Conservation (phyloP, 768 basidiomycete genomes). For the Coprinopsis sp. region DNA sequence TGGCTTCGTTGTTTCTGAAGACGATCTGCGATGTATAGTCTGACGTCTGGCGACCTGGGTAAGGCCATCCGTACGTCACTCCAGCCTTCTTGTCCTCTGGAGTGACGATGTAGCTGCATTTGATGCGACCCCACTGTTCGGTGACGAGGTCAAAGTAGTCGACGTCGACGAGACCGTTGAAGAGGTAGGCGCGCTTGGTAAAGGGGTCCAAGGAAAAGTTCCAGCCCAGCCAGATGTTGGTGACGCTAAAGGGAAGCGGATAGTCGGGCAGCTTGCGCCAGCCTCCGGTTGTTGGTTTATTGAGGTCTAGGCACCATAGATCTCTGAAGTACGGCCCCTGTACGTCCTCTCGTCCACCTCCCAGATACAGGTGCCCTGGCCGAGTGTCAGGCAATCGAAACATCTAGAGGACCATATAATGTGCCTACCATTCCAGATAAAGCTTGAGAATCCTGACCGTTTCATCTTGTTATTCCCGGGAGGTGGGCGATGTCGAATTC, state of each 20-base stretch:
- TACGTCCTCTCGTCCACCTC: conserved; percentile 22
- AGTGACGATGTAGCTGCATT: conserved; percentile 19
- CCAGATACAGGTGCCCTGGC: conserved; percentile 25
- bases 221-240: conserved; percentile 19
- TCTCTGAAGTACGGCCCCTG: conserved; percentile 24
- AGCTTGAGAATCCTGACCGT: conserved; percentile 19
- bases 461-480: conserved; percentile 9
- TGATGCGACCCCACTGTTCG: conserved; percentile 28
- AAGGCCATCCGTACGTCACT: conserved; percentile 21
- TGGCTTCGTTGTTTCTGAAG: conserved; percentile 7
- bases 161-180: conserved; percentile 25
- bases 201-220: conserved; percentile 11
- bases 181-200: conserved; percentile 31
- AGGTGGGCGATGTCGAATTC: conserved; percentile 19
- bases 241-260: conserved; percentile 14
- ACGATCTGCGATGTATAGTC: conserved; percentile 22
- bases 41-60: conserved; percentile 10
- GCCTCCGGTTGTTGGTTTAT: conserved; percentile 12
- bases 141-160: conserved; percentile 33
- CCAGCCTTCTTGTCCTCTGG: conserved; percentile 17
- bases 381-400: neutral
- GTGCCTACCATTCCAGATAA: conserved; percentile 27
- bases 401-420: neutral
- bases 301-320: conserved; percentile 23
- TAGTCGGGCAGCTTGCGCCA: conserved; percentile 26